Evolutionary conservation across 495 filamentous ascomycete species (phyloP), one percentile per base, ranked within the genome.

Genomic region (Letharia lupina): DNA sequence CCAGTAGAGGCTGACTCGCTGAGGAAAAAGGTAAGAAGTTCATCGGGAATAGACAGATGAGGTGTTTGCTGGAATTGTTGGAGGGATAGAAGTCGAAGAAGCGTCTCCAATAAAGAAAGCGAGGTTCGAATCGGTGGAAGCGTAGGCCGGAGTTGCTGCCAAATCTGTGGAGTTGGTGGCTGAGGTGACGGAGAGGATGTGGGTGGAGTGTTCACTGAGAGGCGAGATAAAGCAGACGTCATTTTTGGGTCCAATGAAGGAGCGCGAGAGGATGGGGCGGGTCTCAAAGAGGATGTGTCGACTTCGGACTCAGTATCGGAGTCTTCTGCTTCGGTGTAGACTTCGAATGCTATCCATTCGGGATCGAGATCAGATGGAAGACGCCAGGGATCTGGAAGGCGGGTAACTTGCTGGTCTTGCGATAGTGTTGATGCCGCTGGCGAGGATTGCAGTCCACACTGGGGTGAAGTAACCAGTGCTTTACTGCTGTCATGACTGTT

Each of bases 41-140:
- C 91, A 72, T 99, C 95, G n/a, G 88, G 90, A 70, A 97, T 95
- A 44, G 91, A 83, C 41, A 98, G 84, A 70, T 99, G 95, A 1
- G 91, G 91, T 52, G 87, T 82, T 82, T 99, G 95, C 72, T 96
- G 91, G 76, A 94, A 96, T 79, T 98, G 93, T 74, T 98, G 94
- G n/a, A 98, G 82, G 56, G 91, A 89, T 11, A 89, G 90, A 33
- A 99, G 85, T 64, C 95, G 93, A 64, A 99, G 85, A 50, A 98
- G 81, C 76, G 91, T 95, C 75, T 99, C 95, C 31, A 99, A 86
- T 59, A 97, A 86, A 12, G 94, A 98, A 11, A 99, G 86, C 0
- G 89, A 93, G 18, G 93, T 93, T 18, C 86, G 85, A 62, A 96
- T 87, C 40, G 71, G 64, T 37, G 72, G 72, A 16, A 68, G 71